Evolutionary conservation across 441 rosid genomes (phyloP), one percentile per base, ranked within the genome.

Genomic region (Erysimum pusillum): DNA sequence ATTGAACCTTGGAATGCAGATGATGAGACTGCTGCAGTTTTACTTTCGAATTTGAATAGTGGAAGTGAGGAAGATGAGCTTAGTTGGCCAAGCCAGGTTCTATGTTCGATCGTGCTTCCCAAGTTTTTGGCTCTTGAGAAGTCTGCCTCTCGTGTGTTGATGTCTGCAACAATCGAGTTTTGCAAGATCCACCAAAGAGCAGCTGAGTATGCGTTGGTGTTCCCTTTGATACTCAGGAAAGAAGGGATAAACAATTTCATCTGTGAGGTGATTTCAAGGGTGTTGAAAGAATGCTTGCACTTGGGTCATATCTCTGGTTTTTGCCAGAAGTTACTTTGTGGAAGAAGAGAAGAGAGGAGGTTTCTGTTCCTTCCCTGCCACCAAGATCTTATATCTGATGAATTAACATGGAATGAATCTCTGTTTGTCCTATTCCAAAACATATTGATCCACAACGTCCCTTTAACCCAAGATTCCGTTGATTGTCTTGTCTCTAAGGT

Each of bases 1-100:
- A 83, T 93, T 76, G 91, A 90, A 79, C 96, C 89, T 69, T 91
- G 97, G 96, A 85, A 82, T 81, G 87, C 80, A 9, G 94, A 85
- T 59, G 96, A 91, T 28, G 96, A 93, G 72, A 82, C 79, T 67
- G 83, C 91, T 78, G 85, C 93, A 0, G 73, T 89, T 70, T 76
- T 91, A 12, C 70, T 90, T 58, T 84, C 88, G 44, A 80, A 86
- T 83, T 80, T 91, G 69, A 73, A 76, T 15, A 82, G 41, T 58
- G 86, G 67, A 69, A 73, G 17, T 64, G 86, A 83, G 39, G 86
- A 80, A 1, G 87, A 84, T 0, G 87, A 81, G 79, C 80, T 86
- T 63, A 76, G 76, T 69, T 91, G 94, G 96, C 86, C 91, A 36
- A 83, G 91, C 80, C 91, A 86, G 73, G 78, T 85, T 69, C 89